These are phyloP conservation scores for Exophiala alcalophila DNA, from an alignment of 2,329 filamentous ascomycete species.

Conservation along the genomic window DNA sequence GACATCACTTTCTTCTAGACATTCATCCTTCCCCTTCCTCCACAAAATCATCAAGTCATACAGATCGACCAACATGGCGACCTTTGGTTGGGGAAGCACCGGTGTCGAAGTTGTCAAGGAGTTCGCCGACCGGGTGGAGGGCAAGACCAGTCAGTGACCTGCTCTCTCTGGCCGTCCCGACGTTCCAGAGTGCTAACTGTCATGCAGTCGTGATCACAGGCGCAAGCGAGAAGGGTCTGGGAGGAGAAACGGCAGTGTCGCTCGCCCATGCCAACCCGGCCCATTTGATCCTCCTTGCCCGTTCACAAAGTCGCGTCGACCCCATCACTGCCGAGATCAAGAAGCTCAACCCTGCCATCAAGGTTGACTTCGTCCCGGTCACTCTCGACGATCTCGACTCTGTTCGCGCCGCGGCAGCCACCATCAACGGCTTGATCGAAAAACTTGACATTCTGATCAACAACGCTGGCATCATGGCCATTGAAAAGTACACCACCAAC, in stretches of 20 bases:
- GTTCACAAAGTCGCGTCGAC: slow-evolving; percentile 31
- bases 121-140: slow-evolving; percentile 33
- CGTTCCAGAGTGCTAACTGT: neutral
- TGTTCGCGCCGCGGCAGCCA: slow-evolving; percentile 31
- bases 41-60: neutral
- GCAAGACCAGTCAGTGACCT: slow-evolving; percentile 34
- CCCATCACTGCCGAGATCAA: slow-evolving; percentile 30
- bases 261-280: slow-evolving; percentile 33
- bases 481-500: slow-evolving; percentile 28
- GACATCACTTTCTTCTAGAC: too few species aligned
- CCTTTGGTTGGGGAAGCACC: slow-evolving; percentile 32
- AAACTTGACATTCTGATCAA: slow-evolving; percentile 36
- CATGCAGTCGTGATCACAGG: slow-evolving; percentile 33
- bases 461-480: slow-evolving; percentile 37
- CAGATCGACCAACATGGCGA: slow-evolving; percentile 23
- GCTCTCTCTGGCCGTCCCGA: neutral
- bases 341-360: slow-evolving; percentile 18
- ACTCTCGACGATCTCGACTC: slow-evolving; percentile 25
- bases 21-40: too few species aligned
- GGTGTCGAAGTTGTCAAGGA: slow-evolving; percentile 34
- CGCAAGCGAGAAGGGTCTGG: slow-evolving; percentile 29
- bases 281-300: slow-evolving; percentile 34
- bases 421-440: slow-evolving; percentile 26
- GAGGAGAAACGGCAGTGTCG: slow-evolving; percentile 32
- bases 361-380: slow-evolving; percentile 26